Conservation (phyloP, 2,329 filamentous ascomycete genomes). For the Diaporthe sp. region DNA sequence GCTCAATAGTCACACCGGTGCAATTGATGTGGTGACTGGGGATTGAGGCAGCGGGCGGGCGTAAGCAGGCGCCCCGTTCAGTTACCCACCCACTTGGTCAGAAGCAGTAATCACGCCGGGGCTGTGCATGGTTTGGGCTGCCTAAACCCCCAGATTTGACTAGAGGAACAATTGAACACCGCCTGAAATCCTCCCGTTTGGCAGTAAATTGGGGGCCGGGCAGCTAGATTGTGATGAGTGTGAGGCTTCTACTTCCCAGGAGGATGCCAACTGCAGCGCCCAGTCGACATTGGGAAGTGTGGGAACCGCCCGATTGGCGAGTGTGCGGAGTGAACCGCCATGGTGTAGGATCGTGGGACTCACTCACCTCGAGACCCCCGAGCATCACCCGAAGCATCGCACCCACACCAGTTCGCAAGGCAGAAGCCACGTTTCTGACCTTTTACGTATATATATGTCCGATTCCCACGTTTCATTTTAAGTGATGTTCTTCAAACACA, state of each 20-base stretch:
- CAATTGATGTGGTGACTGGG: background rate
- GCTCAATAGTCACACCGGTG: background rate
- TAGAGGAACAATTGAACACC: conserved; percentile 4
- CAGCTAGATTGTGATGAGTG: background rate
- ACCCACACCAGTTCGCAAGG: conserved; percentile 18
- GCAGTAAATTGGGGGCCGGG: background rate
- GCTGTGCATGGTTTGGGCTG: conserved; percentile 9
- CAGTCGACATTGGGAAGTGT: background rate
- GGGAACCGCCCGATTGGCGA: conserved; percentile 11
- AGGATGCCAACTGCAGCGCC: conserved; percentile 20
- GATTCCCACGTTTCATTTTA: background rate
- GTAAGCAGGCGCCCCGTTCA: conserved; percentile 3
- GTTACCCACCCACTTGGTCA: background rate
- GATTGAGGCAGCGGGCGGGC: background rate
- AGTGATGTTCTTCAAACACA: background rate
- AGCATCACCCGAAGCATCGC: background rate
- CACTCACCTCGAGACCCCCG: background rate
- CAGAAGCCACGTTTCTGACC: background rate
- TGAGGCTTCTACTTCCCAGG: background rate
- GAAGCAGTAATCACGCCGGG: conserved; percentile 19
- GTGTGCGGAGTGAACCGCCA: background rate
- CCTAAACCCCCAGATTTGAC: conserved; percentile 7
- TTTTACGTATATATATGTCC: background rate
- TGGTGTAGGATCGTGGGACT: conserved; percentile 19
- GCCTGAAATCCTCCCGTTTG: background rate